A percentile compares a stretch with the other conserved stretches of the same genome.
These are phyloP conservation scores for Apiospora hydei DNA, from an alignment of 2,329 filamentous ascomycete species.

Conservation along the genomic window DNA sequence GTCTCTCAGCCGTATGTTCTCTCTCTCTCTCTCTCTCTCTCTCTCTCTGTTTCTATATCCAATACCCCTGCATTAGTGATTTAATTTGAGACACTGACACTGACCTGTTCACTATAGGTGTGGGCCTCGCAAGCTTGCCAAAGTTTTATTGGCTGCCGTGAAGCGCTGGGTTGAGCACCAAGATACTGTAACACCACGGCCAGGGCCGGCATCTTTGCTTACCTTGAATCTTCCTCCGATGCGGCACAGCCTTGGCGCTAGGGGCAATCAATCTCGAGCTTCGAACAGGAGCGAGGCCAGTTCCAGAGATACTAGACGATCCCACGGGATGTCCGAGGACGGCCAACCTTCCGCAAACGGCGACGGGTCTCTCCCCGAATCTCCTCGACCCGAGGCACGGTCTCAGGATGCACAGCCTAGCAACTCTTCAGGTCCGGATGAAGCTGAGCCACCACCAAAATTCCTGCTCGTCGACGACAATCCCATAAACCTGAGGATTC, in stretches of 20 bases:
- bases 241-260: background rate
- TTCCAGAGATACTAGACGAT: background rate
- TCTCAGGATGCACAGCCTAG: slow-evolving; percentile 3
- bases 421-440: slow-evolving; percentile 23
- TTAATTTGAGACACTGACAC: background rate
- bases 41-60: too few relatives aligned
- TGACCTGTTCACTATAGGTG: background rate
- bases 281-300: background rate
- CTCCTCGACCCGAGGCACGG: background rate
- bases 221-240: background rate
- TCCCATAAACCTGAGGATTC: slow-evolving; percentile 45
- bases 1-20: slow-evolving; percentile 22
- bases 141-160: background rate
- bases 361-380: background rate
- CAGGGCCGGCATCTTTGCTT: background rate
- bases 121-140: slow-evolving; percentile 22
- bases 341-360: background rate
- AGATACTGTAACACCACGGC: background rate
- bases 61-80: background rate
- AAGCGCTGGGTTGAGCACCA: slow-evolving; percentile 24
- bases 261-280: background rate
- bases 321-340: background rate
- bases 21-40: too few relatives aligned
- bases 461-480: slow-evolving; percentile 51
- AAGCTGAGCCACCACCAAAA: background rate